phyloP scores from a whole-genome alignment of 2,329 filamentous ascomycete genomes.

The Ceratocystis variospora region DNA sequence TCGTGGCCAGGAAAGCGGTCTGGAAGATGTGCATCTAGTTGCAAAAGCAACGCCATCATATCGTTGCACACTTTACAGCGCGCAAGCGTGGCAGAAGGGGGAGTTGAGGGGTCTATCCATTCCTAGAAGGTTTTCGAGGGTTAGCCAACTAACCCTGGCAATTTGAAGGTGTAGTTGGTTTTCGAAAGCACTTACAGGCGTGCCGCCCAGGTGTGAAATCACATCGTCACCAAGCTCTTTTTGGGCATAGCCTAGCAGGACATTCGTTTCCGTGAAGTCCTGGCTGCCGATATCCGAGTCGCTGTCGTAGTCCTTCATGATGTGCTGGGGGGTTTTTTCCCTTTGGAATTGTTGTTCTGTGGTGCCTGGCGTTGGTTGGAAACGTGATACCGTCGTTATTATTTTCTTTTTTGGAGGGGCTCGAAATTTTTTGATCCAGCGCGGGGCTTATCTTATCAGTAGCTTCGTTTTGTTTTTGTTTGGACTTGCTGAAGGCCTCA shows the following conservation, averaged over 20 bases:
- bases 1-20: slow-evolving; percentile 78
- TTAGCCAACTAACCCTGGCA: slow-evolving; percentile 14
- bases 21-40: slow-evolving; percentile 82
- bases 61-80: slow-evolving; percentile 80
- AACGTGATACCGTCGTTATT: slow-evolving; percentile 6
- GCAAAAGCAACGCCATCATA: slow-evolving; percentile 70
- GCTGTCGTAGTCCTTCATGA: slow-evolving; percentile 70
- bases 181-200: slow-evolving; percentile 49
- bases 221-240: slow-evolving; percentile 66
- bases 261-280: slow-evolving; percentile 66
- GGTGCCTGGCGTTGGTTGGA: neutral
- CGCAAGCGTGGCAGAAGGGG: slow-evolving; percentile 63
- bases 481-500: neutral
- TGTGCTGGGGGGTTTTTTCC: neutral
- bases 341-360: neutral
- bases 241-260: slow-evolving; percentile 79
- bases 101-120: slow-evolving; percentile 62
- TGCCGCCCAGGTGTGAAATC: slow-evolving; percentile 77
- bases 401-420: slow-evolving; percentile 27
- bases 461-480: slow-evolving; percentile 1
- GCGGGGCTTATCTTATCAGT: slow-evolving; percentile 26
- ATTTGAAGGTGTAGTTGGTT: neutral
- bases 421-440: slow-evolving; percentile 29
- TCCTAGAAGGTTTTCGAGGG: slow-evolving; percentile 38
- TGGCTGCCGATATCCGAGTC: slow-evolving; percentile 61